A percentile compares a stretch with the other conserved stretches of the same genome.
phyloP scores from a whole-genome alignment of 1,284 basidiomycete species.

The Phylloporus sp. region DNA sequence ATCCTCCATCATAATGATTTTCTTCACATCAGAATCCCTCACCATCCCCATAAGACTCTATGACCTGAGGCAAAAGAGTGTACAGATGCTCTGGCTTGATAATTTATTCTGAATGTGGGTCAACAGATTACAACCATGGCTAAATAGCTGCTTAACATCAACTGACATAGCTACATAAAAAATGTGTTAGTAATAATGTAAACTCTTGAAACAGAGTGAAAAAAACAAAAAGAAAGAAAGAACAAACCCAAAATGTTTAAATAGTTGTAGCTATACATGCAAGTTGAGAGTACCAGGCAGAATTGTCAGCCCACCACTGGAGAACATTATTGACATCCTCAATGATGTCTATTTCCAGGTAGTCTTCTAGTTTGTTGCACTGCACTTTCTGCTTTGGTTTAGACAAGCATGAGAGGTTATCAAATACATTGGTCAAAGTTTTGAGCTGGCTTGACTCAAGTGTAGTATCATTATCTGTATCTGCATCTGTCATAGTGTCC shows the following conservation, averaged over 20 bases:
- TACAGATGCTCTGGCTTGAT: conserved; percentile 1
- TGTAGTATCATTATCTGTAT: not conserved
- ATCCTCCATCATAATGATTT: too few relatives aligned
- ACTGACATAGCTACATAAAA: conserved; percentile 7
- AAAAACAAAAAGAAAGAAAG: too few relatives aligned
- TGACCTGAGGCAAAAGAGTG: conserved; percentile 2
- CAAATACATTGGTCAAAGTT: not conserved
- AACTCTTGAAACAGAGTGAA: too few relatives aligned
- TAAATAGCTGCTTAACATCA: conserved; percentile 8
- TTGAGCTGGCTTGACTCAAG: not conserved
- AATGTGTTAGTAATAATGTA: not conserved
- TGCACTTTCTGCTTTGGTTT: not conserved
- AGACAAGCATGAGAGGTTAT: not conserved
- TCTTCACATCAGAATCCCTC: too few relatives aligned
- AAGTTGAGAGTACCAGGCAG: not conserved
- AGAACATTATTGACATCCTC: not conserved
- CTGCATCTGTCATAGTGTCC: not conserved
- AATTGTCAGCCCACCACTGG: not conserved
- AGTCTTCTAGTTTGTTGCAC: not conserved
- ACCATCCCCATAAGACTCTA: too few relatives aligned
- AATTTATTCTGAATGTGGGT: not conserved
- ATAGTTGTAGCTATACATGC: not conserved
- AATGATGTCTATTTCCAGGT: not conserved
- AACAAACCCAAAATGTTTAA: not conserved
- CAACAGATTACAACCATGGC: not conserved